phyloP scores from a whole-genome alignment of 225 moss, liverwort and hornwort genomes.

The Bryum argenteum region DNA sequence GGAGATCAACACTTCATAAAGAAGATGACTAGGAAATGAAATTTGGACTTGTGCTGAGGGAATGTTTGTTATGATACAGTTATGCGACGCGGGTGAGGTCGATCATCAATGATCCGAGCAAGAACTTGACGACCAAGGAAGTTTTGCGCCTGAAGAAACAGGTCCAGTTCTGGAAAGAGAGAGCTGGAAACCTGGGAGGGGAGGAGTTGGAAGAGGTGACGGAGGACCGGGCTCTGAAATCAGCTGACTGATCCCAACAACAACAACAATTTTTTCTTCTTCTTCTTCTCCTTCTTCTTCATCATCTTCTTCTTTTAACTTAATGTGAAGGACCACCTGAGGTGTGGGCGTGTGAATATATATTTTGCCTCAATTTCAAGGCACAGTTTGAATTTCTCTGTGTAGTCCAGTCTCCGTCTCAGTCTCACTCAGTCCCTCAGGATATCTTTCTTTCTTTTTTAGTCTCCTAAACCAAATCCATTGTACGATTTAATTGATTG shows the following conservation, averaged over 20 bases:
- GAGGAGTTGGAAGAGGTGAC: conserved; percentile 77
- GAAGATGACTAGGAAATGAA: too few species aligned
- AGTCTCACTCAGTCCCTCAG: not conserved
- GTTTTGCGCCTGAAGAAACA: conserved; percentile 87
- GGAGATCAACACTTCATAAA: too few species aligned
- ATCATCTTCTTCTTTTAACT: too few species aligned
- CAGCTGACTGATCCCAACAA: conserved; percentile 47
- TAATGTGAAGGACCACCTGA: conserved; percentile 17
- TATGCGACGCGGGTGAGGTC: conserved; percentile 94
- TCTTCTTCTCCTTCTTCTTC: too few species aligned
- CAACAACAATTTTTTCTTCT: too few species aligned
- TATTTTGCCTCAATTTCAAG: conserved; percentile 40
- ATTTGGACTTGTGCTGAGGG: conserved; percentile 1
- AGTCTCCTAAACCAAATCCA: not conserved
- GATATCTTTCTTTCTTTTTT: too few species aligned
- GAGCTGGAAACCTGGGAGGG: conserved; percentile 76
- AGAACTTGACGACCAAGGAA: conserved; percentile 88
- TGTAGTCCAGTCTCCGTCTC: too few species aligned
- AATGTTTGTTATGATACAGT: conserved; percentile 43
- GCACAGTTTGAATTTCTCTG: conserved; percentile 29
- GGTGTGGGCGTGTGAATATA: conserved; percentile 47
- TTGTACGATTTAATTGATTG: conserved; percentile 47
- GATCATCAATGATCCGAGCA: conserved; percentile 88
- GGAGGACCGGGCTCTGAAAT: conserved; percentile 62
- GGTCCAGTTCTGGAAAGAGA: conserved; percentile 84